phyloP scores from a whole-genome alignment of 2,329 filamentous ascomycete species.

The Ramularia collo-cygni region DNA sequence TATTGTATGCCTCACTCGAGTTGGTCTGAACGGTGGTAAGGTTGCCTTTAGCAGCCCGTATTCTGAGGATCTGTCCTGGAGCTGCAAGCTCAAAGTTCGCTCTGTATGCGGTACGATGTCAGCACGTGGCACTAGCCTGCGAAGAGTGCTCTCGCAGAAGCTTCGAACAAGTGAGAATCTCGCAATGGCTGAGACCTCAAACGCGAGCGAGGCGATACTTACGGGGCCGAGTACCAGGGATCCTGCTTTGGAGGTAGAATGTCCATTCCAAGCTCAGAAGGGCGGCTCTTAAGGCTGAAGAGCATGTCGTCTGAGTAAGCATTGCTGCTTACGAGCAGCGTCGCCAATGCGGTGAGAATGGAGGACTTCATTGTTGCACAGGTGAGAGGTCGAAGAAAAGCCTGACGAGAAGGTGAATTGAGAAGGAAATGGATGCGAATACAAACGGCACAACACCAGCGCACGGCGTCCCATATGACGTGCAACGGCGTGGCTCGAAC shows the following conservation, averaged over 20 bases:
- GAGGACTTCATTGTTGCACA: conserved; percentile 8
- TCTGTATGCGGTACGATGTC: no score
- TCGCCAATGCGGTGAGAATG: conserved; percentile 1
- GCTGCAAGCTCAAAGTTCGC: conserved; percentile 21
- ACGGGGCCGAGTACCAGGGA: conserved; percentile 32
- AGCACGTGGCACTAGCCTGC: no score
- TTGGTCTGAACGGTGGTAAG: conserved; percentile 22
- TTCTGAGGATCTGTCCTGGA: conserved; percentile 31
- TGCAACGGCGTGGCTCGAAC: no score
- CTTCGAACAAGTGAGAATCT: no score
- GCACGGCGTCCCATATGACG: no score
- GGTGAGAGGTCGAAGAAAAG: not conserved
- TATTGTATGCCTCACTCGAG: conserved; percentile 25
- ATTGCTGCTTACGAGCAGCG: conserved; percentile 7
- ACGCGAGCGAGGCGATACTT: no score
- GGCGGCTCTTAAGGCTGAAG: conserved; percentile 7
- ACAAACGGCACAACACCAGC: no score
- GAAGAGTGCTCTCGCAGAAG: no score
- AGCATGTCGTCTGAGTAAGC: conserved; percentile 11
- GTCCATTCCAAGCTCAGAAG: conserved; percentile 8
- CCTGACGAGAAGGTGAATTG: no score
- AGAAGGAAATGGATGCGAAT: no score
- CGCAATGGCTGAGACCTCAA: no score
- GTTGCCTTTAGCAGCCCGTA: conserved; percentile 27
- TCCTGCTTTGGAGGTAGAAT: conserved; percentile 30